Base-by-base conservation (phyloP, 2,329 filamentous ascomycete genomes). In the Coniochaeta prunicola region DNA sequence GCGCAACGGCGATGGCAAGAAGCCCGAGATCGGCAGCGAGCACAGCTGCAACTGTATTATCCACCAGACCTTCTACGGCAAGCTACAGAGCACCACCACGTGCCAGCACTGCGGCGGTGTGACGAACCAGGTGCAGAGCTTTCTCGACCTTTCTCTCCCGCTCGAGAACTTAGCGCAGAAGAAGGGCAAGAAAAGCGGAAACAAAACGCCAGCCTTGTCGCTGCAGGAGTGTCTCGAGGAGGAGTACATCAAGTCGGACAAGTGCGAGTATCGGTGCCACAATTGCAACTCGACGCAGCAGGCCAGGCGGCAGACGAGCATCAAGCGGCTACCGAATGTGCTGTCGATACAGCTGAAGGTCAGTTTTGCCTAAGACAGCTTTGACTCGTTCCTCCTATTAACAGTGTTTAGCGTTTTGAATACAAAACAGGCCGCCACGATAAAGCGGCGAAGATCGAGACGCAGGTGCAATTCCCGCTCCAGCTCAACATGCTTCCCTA, bases 321-420 rank as follows among this genome's bases (percentile, higher is more conserved):
- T 97, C 63, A 91, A 91, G 70, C 85, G 87, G 61, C 74, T 97
- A 34, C 93, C 93, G 0, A 93, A 94, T 40, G 92, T 96, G 7
- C 76, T 97, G 26, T 92, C 91, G 31, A 90, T 97, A 69, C 93
- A 97, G 68, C 81, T 97, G 40, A 97, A 97, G 83, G 91, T 92
- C 72, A 75, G 67, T 45, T 17, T 7, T 15, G 15, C 19, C 13
- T 26, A 7, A 13, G 2, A 6, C 24, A 19, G 17, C 24, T 17
- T 8, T 8, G 3, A 5, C 15, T 5, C 17, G 6, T 50, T 17
- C 30, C 2, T 21, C 4, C 5, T 10, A 3, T 10, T 50, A 30
- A 48, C 21, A 19, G 2, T 26, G 26, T 48, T 13, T 54, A 85
- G 82, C 74, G 82, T 48, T 92, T 94, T 72, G 89, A 96, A 74